Conservation (phyloP, 306 rosid genomes). For the Senna tora region DNA sequence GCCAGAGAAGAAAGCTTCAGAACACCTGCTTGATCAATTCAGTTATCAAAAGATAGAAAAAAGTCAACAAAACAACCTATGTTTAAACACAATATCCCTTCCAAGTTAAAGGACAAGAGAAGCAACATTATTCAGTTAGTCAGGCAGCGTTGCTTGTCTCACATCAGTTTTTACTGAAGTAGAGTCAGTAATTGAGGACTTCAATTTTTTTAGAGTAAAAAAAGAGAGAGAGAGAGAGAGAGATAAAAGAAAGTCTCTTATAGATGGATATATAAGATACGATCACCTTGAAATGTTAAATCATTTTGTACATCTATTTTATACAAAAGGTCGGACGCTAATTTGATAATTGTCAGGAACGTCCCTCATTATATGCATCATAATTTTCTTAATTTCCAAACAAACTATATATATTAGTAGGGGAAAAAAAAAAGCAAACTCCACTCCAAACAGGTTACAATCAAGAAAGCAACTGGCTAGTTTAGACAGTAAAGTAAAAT, state of each 20-base stretch:
- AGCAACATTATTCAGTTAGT: not conserved
- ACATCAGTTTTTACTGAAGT: not conserved
- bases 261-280: not conserved
- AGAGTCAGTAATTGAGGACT: not conserved
- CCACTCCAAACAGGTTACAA: no score
- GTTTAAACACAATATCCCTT: slow-evolving; percentile 15
- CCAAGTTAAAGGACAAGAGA: slow-evolving; percentile 14
- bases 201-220: not conserved
- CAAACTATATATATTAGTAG: not conserved
- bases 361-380: not conserved
- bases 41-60: slow-evolving; percentile 10
- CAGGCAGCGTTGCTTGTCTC: not conserved
- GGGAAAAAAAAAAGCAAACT: no score
- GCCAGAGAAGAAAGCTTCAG: slow-evolving; percentile 31
- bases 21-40: slow-evolving; percentile 40
- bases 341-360: not conserved
- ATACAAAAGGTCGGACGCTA: not conserved
- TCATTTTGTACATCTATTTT: no score
- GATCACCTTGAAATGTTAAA: no score
- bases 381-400: not conserved
- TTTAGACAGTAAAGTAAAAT: not conserved
- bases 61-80: slow-evolving; percentile 6
- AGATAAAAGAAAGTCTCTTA: no score
- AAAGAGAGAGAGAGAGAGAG: no score
- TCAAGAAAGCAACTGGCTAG: no score